Evolutionary conservation across 768 basidiomycete species (phyloP).

Genomic region (Fistulinella prunicolor): DNA sequence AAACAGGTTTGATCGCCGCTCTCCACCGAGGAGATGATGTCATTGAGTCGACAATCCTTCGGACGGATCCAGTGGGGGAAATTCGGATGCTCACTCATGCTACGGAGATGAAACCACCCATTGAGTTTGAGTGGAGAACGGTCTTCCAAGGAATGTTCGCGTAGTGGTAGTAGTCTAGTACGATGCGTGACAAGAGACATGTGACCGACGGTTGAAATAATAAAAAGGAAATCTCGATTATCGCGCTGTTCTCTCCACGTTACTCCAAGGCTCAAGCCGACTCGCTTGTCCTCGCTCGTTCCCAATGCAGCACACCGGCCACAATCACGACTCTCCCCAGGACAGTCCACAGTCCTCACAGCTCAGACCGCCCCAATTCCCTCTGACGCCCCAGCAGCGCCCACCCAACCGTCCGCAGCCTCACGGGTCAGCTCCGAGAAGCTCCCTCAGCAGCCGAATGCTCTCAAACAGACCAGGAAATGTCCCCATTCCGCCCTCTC

Average conservation of each 20-base stretch:
- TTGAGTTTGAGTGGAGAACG: slow-evolving; percentile 1
- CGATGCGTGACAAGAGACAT: slow-evolving; percentile 13
- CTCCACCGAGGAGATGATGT: slow-evolving; percentile 7
- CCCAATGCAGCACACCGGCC: slow-evolving; percentile 23
- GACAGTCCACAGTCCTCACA: background rate
- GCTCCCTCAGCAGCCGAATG: slow-evolving; percentile 38
- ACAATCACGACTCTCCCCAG: slow-evolving; percentile 12
- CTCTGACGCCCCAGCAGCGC: slow-evolving; percentile 9
- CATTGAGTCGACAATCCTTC: slow-evolving; percentile 1
- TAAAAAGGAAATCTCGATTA: slow-evolving; percentile 38
- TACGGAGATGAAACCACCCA: slow-evolving; percentile 17
- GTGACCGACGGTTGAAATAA: slow-evolving; percentile 21
- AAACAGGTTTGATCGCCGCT: slow-evolving; percentile 1
- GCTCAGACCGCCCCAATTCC: background rate
- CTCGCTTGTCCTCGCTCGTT: background rate
- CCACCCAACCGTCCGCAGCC: slow-evolving; percentile 17
- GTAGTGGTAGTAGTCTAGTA: background rate
- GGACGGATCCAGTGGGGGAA: slow-evolving; percentile 12
- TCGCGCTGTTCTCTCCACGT: slow-evolving; percentile 20
- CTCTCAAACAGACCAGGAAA: slow-evolving; percentile 43
- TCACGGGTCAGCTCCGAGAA: slow-evolving; percentile 17
- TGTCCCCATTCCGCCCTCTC: slow-evolving; percentile 80
- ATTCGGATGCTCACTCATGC: background rate
- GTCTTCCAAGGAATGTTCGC: background rate
- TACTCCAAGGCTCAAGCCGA: slow-evolving; percentile 4